Conservation (phyloP, 306 rosid genomes). For the Mimosa bimucronata region DNA sequence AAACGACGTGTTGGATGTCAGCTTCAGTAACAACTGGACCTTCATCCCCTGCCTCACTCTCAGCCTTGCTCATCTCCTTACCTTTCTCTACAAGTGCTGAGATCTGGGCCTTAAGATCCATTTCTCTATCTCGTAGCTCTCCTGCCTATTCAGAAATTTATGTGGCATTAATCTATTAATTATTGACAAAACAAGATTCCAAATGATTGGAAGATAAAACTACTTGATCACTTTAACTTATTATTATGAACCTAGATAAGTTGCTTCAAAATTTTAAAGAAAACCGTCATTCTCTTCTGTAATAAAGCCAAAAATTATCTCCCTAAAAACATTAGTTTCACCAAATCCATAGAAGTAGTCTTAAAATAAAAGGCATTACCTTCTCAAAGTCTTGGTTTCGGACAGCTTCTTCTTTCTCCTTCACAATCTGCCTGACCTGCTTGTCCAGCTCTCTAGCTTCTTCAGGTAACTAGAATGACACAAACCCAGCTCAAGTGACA, state of each 20-base stretch:
- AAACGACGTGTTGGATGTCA: slow-evolving; percentile 92
- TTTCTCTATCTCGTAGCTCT: slow-evolving; percentile 91
- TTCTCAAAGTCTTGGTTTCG: slow-evolving; percentile 98
- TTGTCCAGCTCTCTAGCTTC: slow-evolving; percentile 94
- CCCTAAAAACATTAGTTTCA: slow-evolving; percentile 13
- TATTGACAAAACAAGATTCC: not conserved
- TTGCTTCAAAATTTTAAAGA: slow-evolving; percentile 15
- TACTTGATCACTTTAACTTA: not conserved
- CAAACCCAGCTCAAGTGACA: slow-evolving; percentile 34
- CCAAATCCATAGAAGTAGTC: not conserved
- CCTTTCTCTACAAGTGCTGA: slow-evolving; percentile 88
- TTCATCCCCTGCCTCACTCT: slow-evolving; percentile 87
- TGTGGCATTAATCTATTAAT: slow-evolving; percentile 23
- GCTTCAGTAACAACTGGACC: slow-evolving; percentile 91
- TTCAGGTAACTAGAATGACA: slow-evolving; percentile 78
- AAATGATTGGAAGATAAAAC: not conserved
- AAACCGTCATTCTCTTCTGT: not conserved
- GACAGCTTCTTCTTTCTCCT: slow-evolving; percentile 93
- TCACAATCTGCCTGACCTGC: slow-evolving; percentile 86
- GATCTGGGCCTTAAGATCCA: slow-evolving; percentile 93
- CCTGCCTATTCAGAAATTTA: slow-evolving; percentile 72
- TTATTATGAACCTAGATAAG: not conserved
- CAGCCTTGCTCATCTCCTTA: slow-evolving; percentile 98
- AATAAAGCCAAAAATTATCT: slow-evolving; percentile 7
- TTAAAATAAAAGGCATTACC: slow-evolving; percentile 47